Percentiles rank a stretch among this genome's conserved stretches.
Evolutionary conservation across 495 filamentous ascomycete species (phyloP).

Genomic region (Aspergillus nidulans): DNA sequence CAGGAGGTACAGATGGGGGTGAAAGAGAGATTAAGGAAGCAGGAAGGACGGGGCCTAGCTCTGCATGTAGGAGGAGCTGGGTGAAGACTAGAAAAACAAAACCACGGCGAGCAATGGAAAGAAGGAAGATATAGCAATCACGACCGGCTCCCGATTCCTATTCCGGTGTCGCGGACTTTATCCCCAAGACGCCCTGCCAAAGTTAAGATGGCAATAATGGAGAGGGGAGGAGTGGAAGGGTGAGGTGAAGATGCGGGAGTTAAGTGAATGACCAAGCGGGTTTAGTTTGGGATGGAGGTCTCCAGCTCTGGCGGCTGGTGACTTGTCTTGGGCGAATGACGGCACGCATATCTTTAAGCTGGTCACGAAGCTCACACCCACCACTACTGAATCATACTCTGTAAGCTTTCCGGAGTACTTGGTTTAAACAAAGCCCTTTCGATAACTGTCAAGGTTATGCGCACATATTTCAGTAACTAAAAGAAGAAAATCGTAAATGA

Average conservation of each 20-base stretch:
- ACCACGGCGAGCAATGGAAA: conserved; percentile 17
- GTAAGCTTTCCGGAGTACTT: too few relatives aligned
- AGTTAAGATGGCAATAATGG: not conserved
- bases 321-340: conserved; percentile 15
- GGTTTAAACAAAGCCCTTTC: not conserved
- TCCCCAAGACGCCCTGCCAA: not conserved
- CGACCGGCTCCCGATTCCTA: not conserved
- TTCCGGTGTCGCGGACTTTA: not conserved
- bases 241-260: conserved; percentile 9
- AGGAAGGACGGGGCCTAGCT: conserved; percentile 16
- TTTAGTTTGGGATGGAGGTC: conserved; percentile 7
- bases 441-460: not conserved
- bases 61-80: conserved; percentile 15
- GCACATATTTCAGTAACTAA: not conserved
- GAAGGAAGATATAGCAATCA: conserved; percentile 1
- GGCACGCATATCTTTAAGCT: conserved; percentile 8
- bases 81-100: conserved; percentile 11
- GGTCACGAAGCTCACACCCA: conserved; percentile 9
- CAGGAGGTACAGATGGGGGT: conserved; percentile 1
- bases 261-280: conserved; percentile 7
- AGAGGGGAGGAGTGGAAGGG: conserved; percentile 12
- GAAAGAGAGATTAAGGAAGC: conserved; percentile 4
- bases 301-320: conserved; percentile 3
- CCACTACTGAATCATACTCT: not conserved
- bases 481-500: not conserved